These are phyloP conservation scores for Actinomortierella ambigua DNA, from an alignment of 371 early-diverging fungal species.

Conservation along the genomic window DNA sequence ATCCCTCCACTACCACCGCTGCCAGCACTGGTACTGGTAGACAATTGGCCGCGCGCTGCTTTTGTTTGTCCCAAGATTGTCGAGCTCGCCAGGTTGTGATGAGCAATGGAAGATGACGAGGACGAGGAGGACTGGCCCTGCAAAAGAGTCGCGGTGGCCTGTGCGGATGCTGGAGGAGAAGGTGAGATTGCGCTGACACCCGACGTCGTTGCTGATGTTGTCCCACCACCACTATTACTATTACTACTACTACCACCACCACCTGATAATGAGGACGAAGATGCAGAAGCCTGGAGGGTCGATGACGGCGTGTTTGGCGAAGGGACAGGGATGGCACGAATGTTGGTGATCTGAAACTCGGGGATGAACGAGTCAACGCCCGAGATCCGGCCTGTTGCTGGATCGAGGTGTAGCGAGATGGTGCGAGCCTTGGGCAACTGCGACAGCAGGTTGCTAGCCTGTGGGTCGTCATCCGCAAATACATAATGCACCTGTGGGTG, in stretches of 20 bases:
- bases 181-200: neutral
- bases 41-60: too few relatives aligned
- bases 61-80: too few relatives aligned
- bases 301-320: neutral
- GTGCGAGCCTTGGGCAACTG: constrained; percentile 25
- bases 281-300: constrained; percentile 3
- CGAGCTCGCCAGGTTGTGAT: too few relatives aligned
- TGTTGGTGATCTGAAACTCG: constrained; percentile 30
- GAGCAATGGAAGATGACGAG: too few relatives aligned
- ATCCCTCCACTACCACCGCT: too few relatives aligned
- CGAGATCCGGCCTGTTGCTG: constrained; percentile 18
- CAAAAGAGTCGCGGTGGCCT: too few relatives aligned
- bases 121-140: too few relatives aligned
- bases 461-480: constrained; percentile 34
- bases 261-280: neutral
- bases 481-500: constrained; percentile 39
- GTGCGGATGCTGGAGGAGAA: too few relatives aligned
- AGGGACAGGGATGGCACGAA: constrained; percentile 14
- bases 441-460: constrained; percentile 25
- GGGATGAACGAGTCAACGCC: constrained; percentile 36
- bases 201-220: constrained; percentile 3
- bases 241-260: neutral
- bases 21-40: too few relatives aligned
- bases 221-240: too few relatives aligned
- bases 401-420: constrained; percentile 36